Evolutionary conservation across 306 rosid genomes (phyloP).

Genomic region (Malus sieversii): DNA sequence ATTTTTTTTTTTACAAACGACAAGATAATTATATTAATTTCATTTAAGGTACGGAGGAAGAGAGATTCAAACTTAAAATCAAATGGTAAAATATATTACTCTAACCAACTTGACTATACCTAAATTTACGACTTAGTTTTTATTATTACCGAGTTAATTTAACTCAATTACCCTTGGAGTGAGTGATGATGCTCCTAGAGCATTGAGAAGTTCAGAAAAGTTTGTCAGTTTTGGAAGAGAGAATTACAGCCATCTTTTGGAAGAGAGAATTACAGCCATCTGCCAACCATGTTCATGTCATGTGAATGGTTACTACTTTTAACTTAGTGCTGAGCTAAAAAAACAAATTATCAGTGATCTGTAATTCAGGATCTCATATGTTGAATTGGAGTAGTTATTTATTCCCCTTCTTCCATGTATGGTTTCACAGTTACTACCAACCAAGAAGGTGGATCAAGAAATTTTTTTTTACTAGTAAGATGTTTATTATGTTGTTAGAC

Average conservation of each 20-base stretch:
- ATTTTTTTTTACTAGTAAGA: no score
- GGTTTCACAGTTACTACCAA: background rate
- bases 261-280: background rate
- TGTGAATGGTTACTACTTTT: background rate
- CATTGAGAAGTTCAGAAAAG: background rate
- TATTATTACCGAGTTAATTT: no score
- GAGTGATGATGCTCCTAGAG: background rate
- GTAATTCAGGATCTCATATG: background rate
- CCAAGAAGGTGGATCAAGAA: no score
- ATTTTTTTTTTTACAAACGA: background rate
- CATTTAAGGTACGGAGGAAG: rapidly evolving
- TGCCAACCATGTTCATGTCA: background rate
- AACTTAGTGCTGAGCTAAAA: background rate
- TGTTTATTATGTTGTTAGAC: no score
- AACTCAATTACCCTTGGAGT: background rate
- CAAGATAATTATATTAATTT: no score
- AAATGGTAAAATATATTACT: no score
- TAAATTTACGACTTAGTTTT: no score
- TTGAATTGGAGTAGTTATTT: background rate
- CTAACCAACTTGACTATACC: background rate
- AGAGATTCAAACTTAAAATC: no score
- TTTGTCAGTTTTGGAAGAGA: background rate
- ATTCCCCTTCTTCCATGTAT: background rate
- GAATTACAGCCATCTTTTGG: background rate
- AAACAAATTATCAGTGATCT: background rate